phyloP scores from a whole-genome alignment of 805 yeast genomes.

The Kodamaea sagamina region DNA sequence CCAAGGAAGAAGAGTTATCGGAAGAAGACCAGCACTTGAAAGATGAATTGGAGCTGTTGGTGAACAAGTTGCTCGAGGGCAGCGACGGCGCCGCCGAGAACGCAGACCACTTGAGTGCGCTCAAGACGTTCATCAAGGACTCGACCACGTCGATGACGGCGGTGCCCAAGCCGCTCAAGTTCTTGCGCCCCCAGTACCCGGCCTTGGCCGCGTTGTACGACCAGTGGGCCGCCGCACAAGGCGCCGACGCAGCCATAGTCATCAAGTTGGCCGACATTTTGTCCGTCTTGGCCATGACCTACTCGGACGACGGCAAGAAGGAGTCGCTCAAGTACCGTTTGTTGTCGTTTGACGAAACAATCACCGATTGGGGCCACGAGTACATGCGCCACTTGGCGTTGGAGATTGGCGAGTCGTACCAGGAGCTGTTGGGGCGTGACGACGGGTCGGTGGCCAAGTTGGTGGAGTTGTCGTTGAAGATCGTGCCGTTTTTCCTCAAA shows the following conservation, averaged over 20 bases:
- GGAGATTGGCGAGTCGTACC: slow-evolving; percentile 89
- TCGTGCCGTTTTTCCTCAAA: slow-evolving; percentile 85
- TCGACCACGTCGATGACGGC: slow-evolving; percentile 99
- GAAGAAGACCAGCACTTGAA: slow-evolving; percentile 92
- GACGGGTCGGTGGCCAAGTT: slow-evolving; percentile 45
- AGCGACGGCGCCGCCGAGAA: slow-evolving; percentile 49
- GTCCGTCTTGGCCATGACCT: slow-evolving; percentile 94
- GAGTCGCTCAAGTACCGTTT: slow-evolving; percentile 83
- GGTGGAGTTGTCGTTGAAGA: slow-evolving; percentile 65
- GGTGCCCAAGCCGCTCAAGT: slow-evolving; percentile 97
- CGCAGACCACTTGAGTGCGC: slow-evolving; percentile 59
- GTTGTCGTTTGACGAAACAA: slow-evolving; percentile 52
- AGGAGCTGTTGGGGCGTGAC: slow-evolving; percentile 44
- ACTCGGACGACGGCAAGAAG: slow-evolving; percentile 74
- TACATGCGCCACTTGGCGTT: slow-evolving; percentile 93
- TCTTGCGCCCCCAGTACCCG: slow-evolving; percentile 84
- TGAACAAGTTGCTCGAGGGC: slow-evolving; percentile 69
- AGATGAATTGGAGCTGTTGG: slow-evolving; percentile 81
- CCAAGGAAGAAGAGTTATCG: slow-evolving; percentile 76
- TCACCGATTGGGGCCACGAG: slow-evolving; percentile 97
- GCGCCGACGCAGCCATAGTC: slow-evolving; percentile 39
- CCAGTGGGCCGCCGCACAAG: slow-evolving; percentile 53
- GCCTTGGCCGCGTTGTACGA: slow-evolving; percentile 65
- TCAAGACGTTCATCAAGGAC: slow-evolving; percentile 80
- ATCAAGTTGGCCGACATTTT: slow-evolving; percentile 79